Percentiles rank a stretch among this genome's conserved stretches.
phyloP scores from a whole-genome alignment of 192 early-diverging fungal species.

The Entrophospora sp. region DNA sequence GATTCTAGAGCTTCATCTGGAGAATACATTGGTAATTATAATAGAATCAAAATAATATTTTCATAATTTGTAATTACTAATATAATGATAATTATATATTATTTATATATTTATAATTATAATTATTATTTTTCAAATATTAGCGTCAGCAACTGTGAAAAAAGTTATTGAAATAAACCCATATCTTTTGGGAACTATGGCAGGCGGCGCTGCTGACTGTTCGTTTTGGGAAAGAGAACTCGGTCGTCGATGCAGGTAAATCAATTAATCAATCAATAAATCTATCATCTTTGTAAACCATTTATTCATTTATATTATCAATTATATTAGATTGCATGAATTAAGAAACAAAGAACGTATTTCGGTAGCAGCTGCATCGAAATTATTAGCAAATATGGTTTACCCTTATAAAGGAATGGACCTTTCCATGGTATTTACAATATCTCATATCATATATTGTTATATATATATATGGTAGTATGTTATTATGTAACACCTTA shows the following conservation, averaged over 20 bases:
- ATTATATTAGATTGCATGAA: constrained; percentile 65
- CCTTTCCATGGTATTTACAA: constrained; percentile 74
- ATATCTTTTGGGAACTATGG: constrained; percentile 97
- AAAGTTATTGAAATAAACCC: constrained; percentile 99
- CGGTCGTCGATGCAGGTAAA: constrained; percentile 73
- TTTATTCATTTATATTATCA: constrained; percentile 16
- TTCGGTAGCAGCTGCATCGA: constrained; percentile 95
- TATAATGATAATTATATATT: neutral
- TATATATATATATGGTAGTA: neutral
- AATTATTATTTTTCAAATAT: no score
- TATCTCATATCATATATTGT: no score
- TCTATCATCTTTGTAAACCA: no score
- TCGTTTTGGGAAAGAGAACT: constrained; percentile 97
- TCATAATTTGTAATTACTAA: neutral
- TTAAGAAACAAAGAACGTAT: constrained; percentile 98
- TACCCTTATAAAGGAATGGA: constrained; percentile 98
- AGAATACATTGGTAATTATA: constrained; percentile 68
- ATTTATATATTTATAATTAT: no score
- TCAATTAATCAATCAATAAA: no score
- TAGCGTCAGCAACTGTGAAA: constrained; percentile 89
- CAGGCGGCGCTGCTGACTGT: constrained; percentile 99
- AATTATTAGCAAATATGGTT: constrained; percentile 94
- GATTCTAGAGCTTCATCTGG: constrained; percentile 96
- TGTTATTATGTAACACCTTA: neutral
- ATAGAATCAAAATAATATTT: neutral